phyloP scores from a whole-genome alignment of 441 rosid species.

The Eutrema salsugineum region DNA sequence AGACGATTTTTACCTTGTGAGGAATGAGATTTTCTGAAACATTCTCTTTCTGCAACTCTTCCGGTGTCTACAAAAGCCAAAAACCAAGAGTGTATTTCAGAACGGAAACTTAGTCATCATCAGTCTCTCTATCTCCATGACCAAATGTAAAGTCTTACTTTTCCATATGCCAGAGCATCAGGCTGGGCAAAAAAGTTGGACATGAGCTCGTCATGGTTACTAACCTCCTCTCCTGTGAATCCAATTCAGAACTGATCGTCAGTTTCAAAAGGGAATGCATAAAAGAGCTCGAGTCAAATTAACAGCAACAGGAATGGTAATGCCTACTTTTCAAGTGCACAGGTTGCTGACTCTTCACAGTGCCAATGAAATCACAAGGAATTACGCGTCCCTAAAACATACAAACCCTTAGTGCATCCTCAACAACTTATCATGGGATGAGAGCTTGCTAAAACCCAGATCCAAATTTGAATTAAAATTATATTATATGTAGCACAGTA shows the following conservation, averaged over 20 bases:
- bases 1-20: conserved; percentile 65
- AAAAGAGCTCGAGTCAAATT: neutral
- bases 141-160: conserved; percentile 47
- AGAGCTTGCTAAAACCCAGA: neutral
- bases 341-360: conserved; percentile 90
- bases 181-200: conserved; percentile 99
- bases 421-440: neutral
- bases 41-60: conserved; percentile 76
- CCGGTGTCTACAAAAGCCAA: conserved; percentile 54
- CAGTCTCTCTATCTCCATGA: neutral
- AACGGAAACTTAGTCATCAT: neutral
- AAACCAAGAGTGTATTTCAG: conserved; percentile 2
- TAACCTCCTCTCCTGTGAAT: conserved; percentile 77
- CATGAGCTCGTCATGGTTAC: conserved; percentile 98
- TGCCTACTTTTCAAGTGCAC: conserved; percentile 72
- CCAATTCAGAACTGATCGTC: conserved; percentile 2
- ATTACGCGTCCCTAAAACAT: conserved; percentile 74
- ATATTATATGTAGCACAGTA: conserved; percentile 9
- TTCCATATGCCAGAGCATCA: conserved; percentile 95
- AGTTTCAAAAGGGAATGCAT: neutral
- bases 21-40: conserved; percentile 71
- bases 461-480: neutral
- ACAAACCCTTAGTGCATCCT: conserved; percentile 1
- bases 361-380: conserved; percentile 93
- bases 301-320: neutral